These are phyloP conservation scores for Stellera chamaejasme DNA, from an alignment of 345 rosid species.

Conservation along the genomic window DNA sequence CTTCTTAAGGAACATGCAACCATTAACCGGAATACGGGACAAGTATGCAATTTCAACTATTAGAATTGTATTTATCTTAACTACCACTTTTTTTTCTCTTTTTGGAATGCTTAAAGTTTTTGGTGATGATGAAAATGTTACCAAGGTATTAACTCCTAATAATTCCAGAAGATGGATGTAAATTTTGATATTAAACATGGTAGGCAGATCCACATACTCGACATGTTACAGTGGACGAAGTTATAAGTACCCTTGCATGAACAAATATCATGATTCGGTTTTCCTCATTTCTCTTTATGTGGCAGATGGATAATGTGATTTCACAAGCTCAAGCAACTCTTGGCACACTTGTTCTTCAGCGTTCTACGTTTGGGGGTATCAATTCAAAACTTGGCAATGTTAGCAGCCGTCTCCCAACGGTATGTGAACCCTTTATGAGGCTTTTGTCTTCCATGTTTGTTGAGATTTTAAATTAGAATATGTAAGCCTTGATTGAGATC, in stretches of 20 bases:
- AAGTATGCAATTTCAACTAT: conserved; percentile 31
- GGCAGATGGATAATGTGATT: conserved; percentile 88
- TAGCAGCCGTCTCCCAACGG: conserved; percentile 90
- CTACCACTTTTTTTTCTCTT: background rate
- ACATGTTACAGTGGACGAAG: no score
- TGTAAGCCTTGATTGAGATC: no score
- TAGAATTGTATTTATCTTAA: background rate
- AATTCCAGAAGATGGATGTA: no score
- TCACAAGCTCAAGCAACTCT: conserved; percentile 97
- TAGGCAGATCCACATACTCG: no score
- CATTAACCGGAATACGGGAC: conserved; percentile 75
- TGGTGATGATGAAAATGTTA: no score
- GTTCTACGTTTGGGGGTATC: conserved; percentile 89
- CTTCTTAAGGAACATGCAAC: conserved; percentile 77
- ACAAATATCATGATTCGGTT: background rate
- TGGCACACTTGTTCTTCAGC: conserved; percentile 75
- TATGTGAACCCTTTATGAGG: conserved; percentile 17
- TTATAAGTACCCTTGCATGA: no score
- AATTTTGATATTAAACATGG: no score
- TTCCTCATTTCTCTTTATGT: conserved; percentile 1
- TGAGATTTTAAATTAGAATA: conserved; percentile 1
- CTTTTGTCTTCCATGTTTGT: background rate
- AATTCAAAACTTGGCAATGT: conserved; percentile 90
- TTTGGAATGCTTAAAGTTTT: conserved; percentile 3
- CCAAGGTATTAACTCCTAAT: no score